phyloP scores from a whole-genome alignment of 306 rosid genomes.

The Senna tora region DNA sequence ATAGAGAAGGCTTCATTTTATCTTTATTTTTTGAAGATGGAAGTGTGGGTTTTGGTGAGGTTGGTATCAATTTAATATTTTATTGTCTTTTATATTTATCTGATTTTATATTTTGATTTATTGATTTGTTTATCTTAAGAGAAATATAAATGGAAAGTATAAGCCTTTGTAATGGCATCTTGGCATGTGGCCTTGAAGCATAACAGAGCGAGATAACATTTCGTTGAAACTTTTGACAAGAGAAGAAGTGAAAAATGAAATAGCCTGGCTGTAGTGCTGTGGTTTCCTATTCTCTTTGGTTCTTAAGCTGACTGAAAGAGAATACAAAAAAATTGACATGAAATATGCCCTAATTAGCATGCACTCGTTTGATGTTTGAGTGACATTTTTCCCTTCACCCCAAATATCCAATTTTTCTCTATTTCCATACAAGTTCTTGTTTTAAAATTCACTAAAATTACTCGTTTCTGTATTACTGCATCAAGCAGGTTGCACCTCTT shows the following conservation, averaged over 20 bases:
- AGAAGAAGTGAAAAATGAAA: background rate
- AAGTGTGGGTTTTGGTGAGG: constrained; percentile 91
- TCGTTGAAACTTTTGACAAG: constrained; percentile 20
- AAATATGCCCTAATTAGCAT: background rate
- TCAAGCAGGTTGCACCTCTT: constrained; percentile 86
- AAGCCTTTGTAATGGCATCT: constrained; percentile 18
- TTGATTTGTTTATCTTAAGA: background rate
- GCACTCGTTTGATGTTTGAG: background rate
- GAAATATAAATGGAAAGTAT: constrained; percentile 7
- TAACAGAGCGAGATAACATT: constrained; percentile 14
- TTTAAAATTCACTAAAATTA: constrained; percentile 19
- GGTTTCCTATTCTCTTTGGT: constrained; percentile 2
- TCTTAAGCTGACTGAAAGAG: constrained; percentile 15
- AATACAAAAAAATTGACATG: background rate
- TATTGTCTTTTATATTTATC: constrained; percentile 19
- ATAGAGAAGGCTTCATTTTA: constrained; percentile 83
- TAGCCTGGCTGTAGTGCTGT: constrained; percentile 9
- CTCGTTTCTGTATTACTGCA: constrained; percentile 19
- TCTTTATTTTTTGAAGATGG: constrained; percentile 87
- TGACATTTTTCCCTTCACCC: background rate
- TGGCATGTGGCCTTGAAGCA: constrained; percentile 13
- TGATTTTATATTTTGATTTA: constrained; percentile 21
- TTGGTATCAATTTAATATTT: constrained; percentile 46
- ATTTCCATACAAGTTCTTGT: constrained; percentile 9
- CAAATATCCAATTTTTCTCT: background rate